Evolutionary conservation across 306 rosid species (phyloP).

Genomic region (Corylus heterophylla): DNA sequence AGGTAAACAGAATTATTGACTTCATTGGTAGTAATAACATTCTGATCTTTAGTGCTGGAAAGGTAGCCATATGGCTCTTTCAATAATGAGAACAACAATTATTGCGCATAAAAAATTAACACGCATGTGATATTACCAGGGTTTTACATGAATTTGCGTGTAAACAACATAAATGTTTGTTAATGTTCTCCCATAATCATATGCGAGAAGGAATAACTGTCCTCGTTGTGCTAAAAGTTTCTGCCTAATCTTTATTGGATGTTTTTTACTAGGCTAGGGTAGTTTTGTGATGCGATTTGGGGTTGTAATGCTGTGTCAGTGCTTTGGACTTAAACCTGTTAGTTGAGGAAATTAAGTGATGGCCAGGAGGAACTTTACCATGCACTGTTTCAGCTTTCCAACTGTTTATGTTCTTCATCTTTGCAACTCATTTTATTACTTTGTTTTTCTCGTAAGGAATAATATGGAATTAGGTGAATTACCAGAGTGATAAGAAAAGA

Average conservation of each 20-base stretch:
- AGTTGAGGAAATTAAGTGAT: not conserved
- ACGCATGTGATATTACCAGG: not conserved
- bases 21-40: not conserved
- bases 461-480: not conserved
- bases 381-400: not conserved
- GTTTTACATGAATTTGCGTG: not conserved
- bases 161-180: slow-evolving; percentile 1
- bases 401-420: not conserved
- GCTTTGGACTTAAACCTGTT: not conserved
- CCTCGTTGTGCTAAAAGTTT: not conserved
- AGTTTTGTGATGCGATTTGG: not conserved
- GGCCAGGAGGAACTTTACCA: not conserved
- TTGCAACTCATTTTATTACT: not conserved
- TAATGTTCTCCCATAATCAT: not conserved
- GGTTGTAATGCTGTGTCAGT: not conserved
- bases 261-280: not conserved
- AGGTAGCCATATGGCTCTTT: not conserved
- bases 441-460: not conserved
- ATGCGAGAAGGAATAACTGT: not conserved
- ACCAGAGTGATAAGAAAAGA: not conserved
- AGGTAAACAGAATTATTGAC: slow-evolving; percentile 50
- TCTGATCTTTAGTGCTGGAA: slow-evolving; percentile 9
- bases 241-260: not conserved
- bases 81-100: not conserved
- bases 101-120: not conserved